Conservation (phyloP, 768 basidiomycete genomes). For the Serendipita vermifera region DNA sequence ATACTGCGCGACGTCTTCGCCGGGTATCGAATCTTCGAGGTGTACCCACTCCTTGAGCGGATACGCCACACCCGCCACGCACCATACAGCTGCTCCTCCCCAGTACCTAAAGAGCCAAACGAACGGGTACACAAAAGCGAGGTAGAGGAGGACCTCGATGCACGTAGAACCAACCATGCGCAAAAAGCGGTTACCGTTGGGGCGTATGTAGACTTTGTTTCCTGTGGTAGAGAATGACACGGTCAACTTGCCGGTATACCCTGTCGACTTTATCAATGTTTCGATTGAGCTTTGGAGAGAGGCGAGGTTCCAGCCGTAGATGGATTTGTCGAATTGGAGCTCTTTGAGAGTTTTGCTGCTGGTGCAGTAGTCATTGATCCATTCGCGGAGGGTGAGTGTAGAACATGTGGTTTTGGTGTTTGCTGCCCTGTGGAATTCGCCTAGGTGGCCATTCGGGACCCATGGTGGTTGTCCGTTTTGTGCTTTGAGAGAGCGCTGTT, state of each 20-base stretch:
- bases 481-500: conserved; percentile 33
- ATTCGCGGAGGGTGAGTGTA: conserved; percentile 51
- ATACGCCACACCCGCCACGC: conserved; percentile 63
- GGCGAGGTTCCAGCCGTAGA: conserved; percentile 44
- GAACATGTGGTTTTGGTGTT: conserved; percentile 16
- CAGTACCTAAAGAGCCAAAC: conserved; percentile 67
- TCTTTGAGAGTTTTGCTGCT: conserved; percentile 62
- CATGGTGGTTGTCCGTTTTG: conserved; percentile 43
- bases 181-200: conserved; percentile 52
- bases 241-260: conserved; percentile 28
- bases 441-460: conserved; percentile 19
- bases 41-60: conserved; percentile 34
- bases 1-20: conserved; percentile 12
- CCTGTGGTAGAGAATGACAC: conserved; percentile 39
- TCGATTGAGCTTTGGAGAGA: conserved; percentile 29
- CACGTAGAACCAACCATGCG: conserved; percentile 55
- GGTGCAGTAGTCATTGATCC: conserved; percentile 74
- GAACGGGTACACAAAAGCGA: conserved; percentile 63
- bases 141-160: conserved; percentile 53
- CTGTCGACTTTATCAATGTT: conserved; percentile 29
- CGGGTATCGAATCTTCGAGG: conserved; percentile 13
- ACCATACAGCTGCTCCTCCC: conserved; percentile 62
- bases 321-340: conserved; percentile 60
- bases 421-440: neutral
- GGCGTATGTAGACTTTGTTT: conserved; percentile 48